Evolutionary conservation across 1,284 basidiomycete species (phyloP).

Genomic region (Marasmius fiardii): DNA sequence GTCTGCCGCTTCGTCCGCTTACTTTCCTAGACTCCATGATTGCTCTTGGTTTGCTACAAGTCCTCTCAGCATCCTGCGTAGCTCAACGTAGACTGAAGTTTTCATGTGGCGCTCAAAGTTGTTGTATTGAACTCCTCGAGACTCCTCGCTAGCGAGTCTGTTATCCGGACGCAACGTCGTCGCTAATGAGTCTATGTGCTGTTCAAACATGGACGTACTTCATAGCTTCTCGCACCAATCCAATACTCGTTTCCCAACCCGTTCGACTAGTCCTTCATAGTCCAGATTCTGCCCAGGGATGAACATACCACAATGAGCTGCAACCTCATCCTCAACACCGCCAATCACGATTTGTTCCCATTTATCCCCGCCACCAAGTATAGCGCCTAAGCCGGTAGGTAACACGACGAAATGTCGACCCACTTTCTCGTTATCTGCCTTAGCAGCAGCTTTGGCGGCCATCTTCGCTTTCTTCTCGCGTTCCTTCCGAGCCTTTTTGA

Average conservation of each 20-base stretch:
- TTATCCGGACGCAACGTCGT: too few species aligned
- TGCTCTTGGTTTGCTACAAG: too few species aligned
- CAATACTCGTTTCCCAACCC: slow-evolving; percentile 39
- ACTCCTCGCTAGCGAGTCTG: too few species aligned
- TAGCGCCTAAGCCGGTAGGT: slow-evolving; percentile 37
- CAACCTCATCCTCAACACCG: slow-evolving; percentile 51
- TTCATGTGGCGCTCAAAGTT: too few species aligned
- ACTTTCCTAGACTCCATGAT: too few species aligned
- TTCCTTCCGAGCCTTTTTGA: slow-evolving; percentile 13
- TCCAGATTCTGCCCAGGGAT: slow-evolving; percentile 45
- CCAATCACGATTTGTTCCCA: slow-evolving; percentile 49
- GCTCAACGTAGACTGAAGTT: too few species aligned
- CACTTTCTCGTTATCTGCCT: slow-evolving; percentile 20
- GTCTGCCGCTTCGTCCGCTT: too few species aligned
- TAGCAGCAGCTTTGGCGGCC: slow-evolving; percentile 18
- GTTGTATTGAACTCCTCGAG: too few species aligned
- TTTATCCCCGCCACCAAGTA: slow-evolving; percentile 38
- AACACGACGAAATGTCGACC: slow-evolving; percentile 49
- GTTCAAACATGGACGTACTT: neutral
- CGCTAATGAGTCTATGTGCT: too few species aligned
- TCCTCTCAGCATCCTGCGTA: too few species aligned
- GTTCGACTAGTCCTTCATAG: slow-evolving; percentile 44
- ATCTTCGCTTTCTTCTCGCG: slow-evolving; percentile 5
- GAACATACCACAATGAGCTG: slow-evolving; percentile 53
- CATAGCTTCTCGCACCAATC: slow-evolving; percentile 35